Percentiles rank a stretch among this genome's conserved stretches.
These are phyloP conservation scores for Phytopythium litorale DNA, from an alignment of 352 stramenopile genomes.

Conservation along the genomic window DNA sequence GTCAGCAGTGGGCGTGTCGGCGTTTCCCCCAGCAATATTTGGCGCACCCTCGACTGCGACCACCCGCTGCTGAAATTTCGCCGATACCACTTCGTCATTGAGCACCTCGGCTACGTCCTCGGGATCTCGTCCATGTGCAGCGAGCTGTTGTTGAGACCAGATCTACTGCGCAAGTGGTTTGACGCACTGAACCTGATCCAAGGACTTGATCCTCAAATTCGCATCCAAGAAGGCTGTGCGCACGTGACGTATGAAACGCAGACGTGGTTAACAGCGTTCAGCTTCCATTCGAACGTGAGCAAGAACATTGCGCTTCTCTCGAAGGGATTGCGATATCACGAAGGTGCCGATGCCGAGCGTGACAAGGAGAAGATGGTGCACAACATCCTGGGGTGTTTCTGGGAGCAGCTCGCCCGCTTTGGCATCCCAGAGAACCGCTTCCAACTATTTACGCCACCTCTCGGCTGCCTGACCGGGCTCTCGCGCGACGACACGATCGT, in stretches of 20 bases:
- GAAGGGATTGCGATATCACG: slow-evolving; percentile 59
- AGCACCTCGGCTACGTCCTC: slow-evolving; percentile 95
- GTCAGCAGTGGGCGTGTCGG: not conserved
- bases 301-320: slow-evolving; percentile 57
- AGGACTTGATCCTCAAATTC: slow-evolving; percentile 69
- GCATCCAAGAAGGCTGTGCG: slow-evolving; percentile 67
- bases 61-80: slow-evolving; percentile 92
- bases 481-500: slow-evolving; percentile 44
- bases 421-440: slow-evolving; percentile 39
- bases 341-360: slow-evolving; percentile 24
- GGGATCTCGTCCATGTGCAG: slow-evolving; percentile 84
- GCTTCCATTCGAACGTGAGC: slow-evolving; percentile 76
- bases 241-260: slow-evolving; percentile 96
- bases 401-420: slow-evolving; percentile 55
- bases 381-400: slow-evolving; percentile 73
- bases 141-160: slow-evolving; percentile 41
- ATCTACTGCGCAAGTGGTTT: slow-evolving; percentile 74
- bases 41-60: slow-evolving; percentile 84
- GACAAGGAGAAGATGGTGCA: slow-evolving; percentile 58
- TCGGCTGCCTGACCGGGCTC: slow-evolving; percentile 54
- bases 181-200: slow-evolving; percentile 69
- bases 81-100: slow-evolving; percentile 88
- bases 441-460: slow-evolving; percentile 54
- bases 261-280: slow-evolving; percentile 92
- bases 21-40: slow-evolving; percentile 15